Evolutionary conservation across 2,329 filamentous ascomycete genomes (phyloP).

Genomic region (Parastagonospora nodorum): DNA sequence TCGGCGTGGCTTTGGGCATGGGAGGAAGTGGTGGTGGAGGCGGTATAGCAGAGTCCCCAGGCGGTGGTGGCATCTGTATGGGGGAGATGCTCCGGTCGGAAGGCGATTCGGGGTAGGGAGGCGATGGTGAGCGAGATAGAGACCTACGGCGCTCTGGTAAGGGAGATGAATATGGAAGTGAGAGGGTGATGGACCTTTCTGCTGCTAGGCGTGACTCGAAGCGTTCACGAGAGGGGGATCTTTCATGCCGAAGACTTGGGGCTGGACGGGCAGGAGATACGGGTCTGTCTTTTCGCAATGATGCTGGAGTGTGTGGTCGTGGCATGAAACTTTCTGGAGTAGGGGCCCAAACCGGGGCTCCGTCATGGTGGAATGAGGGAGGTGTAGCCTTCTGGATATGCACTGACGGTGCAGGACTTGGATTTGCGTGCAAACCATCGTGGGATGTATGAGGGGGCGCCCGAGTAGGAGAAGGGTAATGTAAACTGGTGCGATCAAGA

Average conservation of each 20-base stretch:
- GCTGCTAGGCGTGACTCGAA: too few species aligned
- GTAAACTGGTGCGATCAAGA: too few species aligned
- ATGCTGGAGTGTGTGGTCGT: background rate
- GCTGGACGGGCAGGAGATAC: background rate
- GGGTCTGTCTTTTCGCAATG: background rate
- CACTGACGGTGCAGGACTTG: background rate
- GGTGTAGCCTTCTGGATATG: background rate
- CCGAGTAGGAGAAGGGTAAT: too few species aligned
- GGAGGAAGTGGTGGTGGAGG: background rate
- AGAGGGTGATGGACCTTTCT: too few species aligned
- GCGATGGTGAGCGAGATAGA: too few species aligned
- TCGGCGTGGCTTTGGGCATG: background rate
- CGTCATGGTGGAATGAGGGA: background rate
- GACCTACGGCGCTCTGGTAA: too few species aligned
- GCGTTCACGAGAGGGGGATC: too few species aligned
- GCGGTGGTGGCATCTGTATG: background rate
- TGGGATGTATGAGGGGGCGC: too few species aligned
- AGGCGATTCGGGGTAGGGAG: too few species aligned
- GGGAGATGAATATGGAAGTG: too few species aligned
- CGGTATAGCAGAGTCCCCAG: background rate
- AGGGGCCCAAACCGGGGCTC: background rate
- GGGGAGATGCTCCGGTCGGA: background rate
- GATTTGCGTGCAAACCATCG: background rate
- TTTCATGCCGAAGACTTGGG: background rate
- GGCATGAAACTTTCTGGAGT: background rate